Conservation (phyloP, 352 stramenopile genomes). For the Stephanocyclus meneghinianus region DNA sequence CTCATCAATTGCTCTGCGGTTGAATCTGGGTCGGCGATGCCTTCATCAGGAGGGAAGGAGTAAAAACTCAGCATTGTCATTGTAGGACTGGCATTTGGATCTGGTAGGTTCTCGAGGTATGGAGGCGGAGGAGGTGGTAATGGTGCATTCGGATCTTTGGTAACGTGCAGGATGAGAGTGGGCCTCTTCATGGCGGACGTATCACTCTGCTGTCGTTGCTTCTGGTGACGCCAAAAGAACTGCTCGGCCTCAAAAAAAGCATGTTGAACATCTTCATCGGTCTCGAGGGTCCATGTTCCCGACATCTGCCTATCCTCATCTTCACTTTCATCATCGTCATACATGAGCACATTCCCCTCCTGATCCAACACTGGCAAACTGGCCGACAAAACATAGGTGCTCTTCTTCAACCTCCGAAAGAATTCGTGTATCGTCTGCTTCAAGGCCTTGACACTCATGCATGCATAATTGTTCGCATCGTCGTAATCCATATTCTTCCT, state of each 20-base stretch:
- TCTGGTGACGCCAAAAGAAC: constrained; percentile 58
- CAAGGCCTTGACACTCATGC: constrained; percentile 62
- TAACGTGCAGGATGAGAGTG: constrained; percentile 70
- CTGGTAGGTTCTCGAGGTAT: constrained; percentile 70
- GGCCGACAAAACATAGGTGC: constrained; percentile 73
- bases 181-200: constrained; percentile 61
- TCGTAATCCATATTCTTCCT: constrained; percentile 6
- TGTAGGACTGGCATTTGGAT: constrained; percentile 59
- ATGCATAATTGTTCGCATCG: constrained; percentile 23
- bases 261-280: constrained; percentile 70
- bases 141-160: constrained; percentile 78
- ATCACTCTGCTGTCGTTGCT: constrained; percentile 6
- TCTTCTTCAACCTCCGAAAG: constrained; percentile 73
- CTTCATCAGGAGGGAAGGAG: constrained; percentile 64
- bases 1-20: constrained; percentile 63
- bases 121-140: constrained; percentile 53
- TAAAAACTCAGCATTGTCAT: constrained; percentile 85
- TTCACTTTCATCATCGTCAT: constrained; percentile 22
- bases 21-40: constrained; percentile 68
- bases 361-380: constrained; percentile 61
- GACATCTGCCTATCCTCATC: constrained; percentile 28
- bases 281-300: constrained; percentile 50
- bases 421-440: constrained; percentile 74
- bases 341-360: constrained; percentile 60
- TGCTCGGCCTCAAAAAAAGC: constrained; percentile 69